Evolutionary conservation across 352 stramenopile genomes (phyloP).

Genomic region (Globisporangium camurandrum): DNA sequence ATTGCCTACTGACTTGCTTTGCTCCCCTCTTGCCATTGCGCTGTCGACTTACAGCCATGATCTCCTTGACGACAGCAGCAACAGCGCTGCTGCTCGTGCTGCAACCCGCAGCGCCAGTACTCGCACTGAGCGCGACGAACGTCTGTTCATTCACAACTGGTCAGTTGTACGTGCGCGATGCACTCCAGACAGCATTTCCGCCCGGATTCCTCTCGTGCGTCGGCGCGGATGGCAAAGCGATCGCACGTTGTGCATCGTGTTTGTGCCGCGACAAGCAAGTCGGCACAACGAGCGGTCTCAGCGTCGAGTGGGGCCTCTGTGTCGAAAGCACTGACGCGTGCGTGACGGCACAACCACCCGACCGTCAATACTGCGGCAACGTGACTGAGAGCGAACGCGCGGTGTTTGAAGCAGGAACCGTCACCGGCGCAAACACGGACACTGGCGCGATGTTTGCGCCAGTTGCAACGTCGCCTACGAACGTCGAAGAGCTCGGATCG

Average conservation of each 20-base stretch:
- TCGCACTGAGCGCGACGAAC: conserved; percentile 4
- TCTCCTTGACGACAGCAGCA: neutral
- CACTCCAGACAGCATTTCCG: conserved; percentile 18
- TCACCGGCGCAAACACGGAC: conserved; percentile 7
- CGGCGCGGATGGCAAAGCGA: conserved; percentile 8
- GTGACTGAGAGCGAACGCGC: conserved; percentile 3
- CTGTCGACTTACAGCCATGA: neutral
- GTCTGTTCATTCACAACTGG: conserved; percentile 7
- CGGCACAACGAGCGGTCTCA: conserved; percentile 7
- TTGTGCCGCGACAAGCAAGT: conserved; percentile 25
- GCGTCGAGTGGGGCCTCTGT: conserved; percentile 16
- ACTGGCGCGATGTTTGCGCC: neutral
- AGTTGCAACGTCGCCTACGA: neutral
- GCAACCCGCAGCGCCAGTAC: neutral
- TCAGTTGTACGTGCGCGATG: conserved; percentile 26
- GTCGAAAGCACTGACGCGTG: conserved; percentile 9
- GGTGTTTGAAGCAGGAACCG: conserved; percentile 5
- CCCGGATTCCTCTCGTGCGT: conserved; percentile 26
- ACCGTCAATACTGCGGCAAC: conserved; percentile 13
- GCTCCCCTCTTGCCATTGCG: neutral
- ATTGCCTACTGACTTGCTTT: no score
- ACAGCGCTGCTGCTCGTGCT: neutral
- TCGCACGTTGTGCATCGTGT: conserved; percentile 20
- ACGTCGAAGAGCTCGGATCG: conserved; percentile 15
- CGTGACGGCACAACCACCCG: conserved; percentile 10